Percentiles rank a stretch among this genome's conserved stretches.
Evolutionary conservation across 179 eudicot species (phyloP).

Genomic region (Heliamphora pulchella): DNA sequence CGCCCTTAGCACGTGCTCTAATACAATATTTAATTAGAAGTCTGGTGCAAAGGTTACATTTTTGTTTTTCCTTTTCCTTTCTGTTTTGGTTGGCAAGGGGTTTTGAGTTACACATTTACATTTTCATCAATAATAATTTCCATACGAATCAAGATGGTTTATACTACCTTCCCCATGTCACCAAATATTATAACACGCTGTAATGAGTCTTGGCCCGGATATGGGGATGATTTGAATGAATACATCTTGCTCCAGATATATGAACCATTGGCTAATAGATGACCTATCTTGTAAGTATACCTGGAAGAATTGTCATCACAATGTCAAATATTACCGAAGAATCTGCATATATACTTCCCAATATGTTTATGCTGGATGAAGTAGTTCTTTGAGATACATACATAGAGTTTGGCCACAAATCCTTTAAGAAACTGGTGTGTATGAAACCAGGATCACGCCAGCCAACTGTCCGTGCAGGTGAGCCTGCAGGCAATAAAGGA

Average conservation of each 20-base stretch:
- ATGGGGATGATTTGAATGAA: constrained; percentile 68
- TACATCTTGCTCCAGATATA: constrained; percentile 58
- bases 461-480: constrained; percentile 80
- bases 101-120: neutral
- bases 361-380: neutral
- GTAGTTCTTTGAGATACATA: constrained; percentile 19
- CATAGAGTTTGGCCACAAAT: constrained; percentile 64
- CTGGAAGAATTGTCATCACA: constrained; percentile 25
- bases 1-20: neutral
- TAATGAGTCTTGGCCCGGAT: constrained; percentile 65
- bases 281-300: constrained; percentile 61
- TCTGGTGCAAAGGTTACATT: neutral
- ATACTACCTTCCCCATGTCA: constrained; percentile 77
- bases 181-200: constrained; percentile 72
- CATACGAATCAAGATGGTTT: constrained; percentile 35
- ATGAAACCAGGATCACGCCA: constrained; percentile 89
- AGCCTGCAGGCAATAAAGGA: constrained; percentile 33
- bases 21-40: neutral
- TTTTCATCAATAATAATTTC: neutral
- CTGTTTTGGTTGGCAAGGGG: neutral
- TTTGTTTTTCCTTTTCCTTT: neutral
- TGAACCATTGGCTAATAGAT: constrained; percentile 43
- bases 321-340: neutral
- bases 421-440: constrained; percentile 75
- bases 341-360: neutral